Evolutionary conservation across 2,329 filamentous ascomycete species (phyloP), one percentile per base, ranked within the genome.

Genomic region (Apiospora aurea): DNA sequence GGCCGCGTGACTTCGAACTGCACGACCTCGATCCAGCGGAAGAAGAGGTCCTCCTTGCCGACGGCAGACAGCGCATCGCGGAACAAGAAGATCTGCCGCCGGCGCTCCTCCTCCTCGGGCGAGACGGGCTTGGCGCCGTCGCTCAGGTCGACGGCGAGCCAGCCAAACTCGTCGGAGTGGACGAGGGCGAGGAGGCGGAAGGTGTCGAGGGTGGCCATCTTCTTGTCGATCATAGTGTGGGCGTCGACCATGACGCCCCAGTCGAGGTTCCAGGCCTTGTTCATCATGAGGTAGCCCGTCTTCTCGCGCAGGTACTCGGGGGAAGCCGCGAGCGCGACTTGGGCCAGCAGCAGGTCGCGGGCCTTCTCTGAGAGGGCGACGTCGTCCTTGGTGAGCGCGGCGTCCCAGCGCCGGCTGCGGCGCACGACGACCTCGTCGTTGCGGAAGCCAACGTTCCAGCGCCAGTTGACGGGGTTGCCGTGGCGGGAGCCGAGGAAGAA

Each of bases 11-110:
- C 92, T 83, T 97, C 95, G 78, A 91, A 97, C 83, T 98, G 95
- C 69, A 98, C 91, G 79, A 97, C 88, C 84, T 98, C 95, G 68
- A 97, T 93, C 94, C 95, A 97, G 71, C 92, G 90, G 84, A 93
- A 97, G 84, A 98, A 98, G 70, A 98, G 81, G 75, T 93, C 91
- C 81, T 97, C 95, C 82, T 97, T 97, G 61, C 93, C 94, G 81
- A 96, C 86, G 2, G 87, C 87, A 1, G 89, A 87, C 76, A 98
- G 86, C 26, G 91, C 90, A 61, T 96, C 92, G 77, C 94, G 91
- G 80, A 98, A 97, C 2, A 88, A 87, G 74, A 96, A 89, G 11
- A 98, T 91, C 82, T 96, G 94, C 74, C 91, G 89, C 75, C 91
- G 85, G 67, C 89, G 88, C 73, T 91, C 87, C 72, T 93, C 91